Evolutionary conservation across 169 alveolate species (phyloP), one percentile per base, ranked within the genome.

Genomic region (Cryptosporidium sp.): DNA sequence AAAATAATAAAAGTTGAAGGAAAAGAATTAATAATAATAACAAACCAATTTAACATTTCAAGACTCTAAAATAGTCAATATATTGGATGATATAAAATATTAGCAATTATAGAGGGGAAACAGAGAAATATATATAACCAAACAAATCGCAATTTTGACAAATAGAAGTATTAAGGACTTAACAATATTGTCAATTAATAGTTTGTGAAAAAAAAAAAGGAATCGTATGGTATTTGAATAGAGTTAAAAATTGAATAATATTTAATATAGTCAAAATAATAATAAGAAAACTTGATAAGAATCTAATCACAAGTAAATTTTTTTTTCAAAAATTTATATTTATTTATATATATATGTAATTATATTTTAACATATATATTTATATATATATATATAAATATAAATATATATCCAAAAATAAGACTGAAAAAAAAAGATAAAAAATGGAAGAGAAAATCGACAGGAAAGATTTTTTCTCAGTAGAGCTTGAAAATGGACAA

Each of bases 401-500:
- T 52, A 52, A 7, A 52, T 52, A 52, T 3, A 52, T 52, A 52
- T 21, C 9, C 21, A 5, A 56, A 21, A 53, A 21, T 21, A 21
- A 21, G 62, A 16, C 10, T 26, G 26, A 26, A 12, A 53, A 21
- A 53, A 53, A 1, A 62, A 29, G 26, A 23, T 31, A 31, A 62
- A 6, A 31, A n/a, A 62, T 31, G 39, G 39, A 62, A 42, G 2
- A 16, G 9, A n/a, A 62, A n/a, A 5, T 29, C 18, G 39, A 62
- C 52, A 52, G 48, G 33, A 71, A 71, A 52, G 29, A 56, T 58
- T 39, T 23, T 9, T 65, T 65, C 39, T 80, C 87, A 29, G 42
- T 37, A 6, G 69, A 42, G 51, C 69, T 80, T 21, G 69, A 26
- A n/a, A 53, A 53, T 18, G 26, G 69, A 1, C 33, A 35, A 42